Conservation (phyloP, 352 stramenopile species). For the Phytophthora tentaculata region DNA sequence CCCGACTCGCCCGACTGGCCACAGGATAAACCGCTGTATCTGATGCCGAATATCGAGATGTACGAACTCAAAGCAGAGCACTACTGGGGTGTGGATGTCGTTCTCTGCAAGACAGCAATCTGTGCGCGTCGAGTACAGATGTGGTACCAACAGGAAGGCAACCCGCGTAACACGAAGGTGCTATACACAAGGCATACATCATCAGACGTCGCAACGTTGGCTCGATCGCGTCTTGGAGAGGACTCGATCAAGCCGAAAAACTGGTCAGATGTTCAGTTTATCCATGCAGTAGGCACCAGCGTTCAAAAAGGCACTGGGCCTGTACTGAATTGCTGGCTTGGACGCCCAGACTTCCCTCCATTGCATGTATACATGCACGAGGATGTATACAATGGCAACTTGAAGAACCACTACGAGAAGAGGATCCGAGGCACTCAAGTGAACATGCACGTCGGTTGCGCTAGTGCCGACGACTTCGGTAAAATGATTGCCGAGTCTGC, state of each 20-base stretch:
- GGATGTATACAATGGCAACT: slow-evolving; percentile 37
- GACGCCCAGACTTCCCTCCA: slow-evolving; percentile 50
- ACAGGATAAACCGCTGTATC: slow-evolving; percentile 40
- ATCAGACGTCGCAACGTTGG: slow-evolving; percentile 51
- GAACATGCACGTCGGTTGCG: slow-evolving; percentile 45
- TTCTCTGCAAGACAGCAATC: slow-evolving; percentile 68
- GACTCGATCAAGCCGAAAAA: slow-evolving; percentile 47
- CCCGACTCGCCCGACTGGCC: slow-evolving; percentile 39
- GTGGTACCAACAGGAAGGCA: slow-evolving; percentile 67
- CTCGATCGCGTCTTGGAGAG: slow-evolving; percentile 35
- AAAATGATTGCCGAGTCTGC: slow-evolving; percentile 54
- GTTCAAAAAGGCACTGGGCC: slow-evolving; percentile 58
- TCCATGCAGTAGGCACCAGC: slow-evolving; percentile 61
- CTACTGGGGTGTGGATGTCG: slow-evolving; percentile 56
- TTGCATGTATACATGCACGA: slow-evolving; percentile 63
- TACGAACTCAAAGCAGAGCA: slow-evolving; percentile 59
- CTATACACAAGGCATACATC: slow-evolving; percentile 68
- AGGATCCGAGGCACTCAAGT: slow-evolving; percentile 33
- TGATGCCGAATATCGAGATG: slow-evolving; percentile 62
- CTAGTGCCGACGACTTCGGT: slow-evolving; percentile 49
- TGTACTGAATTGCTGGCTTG: slow-evolving; percentile 67
- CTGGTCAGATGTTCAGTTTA: slow-evolving; percentile 50
- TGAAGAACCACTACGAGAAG: slow-evolving; percentile 41
- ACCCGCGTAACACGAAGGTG: slow-evolving; percentile 52
- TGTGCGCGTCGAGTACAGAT: slow-evolving; percentile 46